Base-by-base conservation (phyloP, 1,139 yeast genomes). In the Saccharomyces hybrid region DNA sequence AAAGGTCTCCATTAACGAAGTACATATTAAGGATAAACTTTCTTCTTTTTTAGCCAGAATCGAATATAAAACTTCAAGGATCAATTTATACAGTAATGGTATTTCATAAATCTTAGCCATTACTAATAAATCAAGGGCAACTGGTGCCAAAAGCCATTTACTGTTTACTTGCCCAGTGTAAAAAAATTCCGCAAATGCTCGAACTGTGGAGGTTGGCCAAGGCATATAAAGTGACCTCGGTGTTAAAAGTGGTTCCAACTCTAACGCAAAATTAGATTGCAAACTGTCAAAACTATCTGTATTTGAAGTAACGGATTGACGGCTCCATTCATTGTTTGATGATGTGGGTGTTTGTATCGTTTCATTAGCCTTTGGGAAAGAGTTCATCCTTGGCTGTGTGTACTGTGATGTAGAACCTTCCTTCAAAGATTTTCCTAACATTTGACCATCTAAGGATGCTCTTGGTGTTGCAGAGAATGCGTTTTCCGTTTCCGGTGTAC, bases 121-220 rank as follows among this genome's bases (percentile, higher is more conserved):
- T 29, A 82, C 70, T 60, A 85, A 73, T 53, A 83, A 76, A 59
- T 85, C 90, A 54, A 84, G 73, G 0, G 87, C 79, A 0, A 87
- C 83, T 0, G 91, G 91, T 2, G 79, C 74, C 38, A 85, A 69
- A 13, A 77, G 70, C 91, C 91, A 85, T 61, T 80, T 83, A 56
- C 84, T 82, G 34, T 88, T 89, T 34, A 86, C 80, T 68, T 85
- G 90, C 0, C 93, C 95, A 6, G 91, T 85, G 63, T 84, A 85
- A 57, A 86, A 74, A 66, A 82, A 86, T 62, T 86, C 93, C 47
- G 85, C 75, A 61, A 85, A 80, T 1, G 88, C 89, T 55, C 76
- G 76, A 8, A 85, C 80, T 0, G 88, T 78, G 1, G 72, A 66
- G 0, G 85, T 81, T 2, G 83, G 69, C 71, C 83, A 84, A 5